phyloP scores from a whole-genome alignment of 306 rosid genomes.

The cucumber (Cucumis sativus) region Cucumber_9930_V3 NC_026657.2:5767501-5768000 shows the following conservation, averaged over 20 bases:
- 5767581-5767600: background rate
- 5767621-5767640: background rate
- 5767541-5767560: background rate
- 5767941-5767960: constrained; percentile 84
- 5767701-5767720: background rate
- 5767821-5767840: constrained; percentile 83
- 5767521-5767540: background rate
- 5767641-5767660: background rate
- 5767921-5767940: constrained; percentile 58
- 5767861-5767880: constrained; percentile 74
- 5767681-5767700: background rate
- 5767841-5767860: constrained; percentile 82
- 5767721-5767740: background rate
- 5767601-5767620: too few species aligned
- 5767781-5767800: constrained; percentile 91
- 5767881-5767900: constrained; percentile 69
- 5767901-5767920: constrained; percentile 63
- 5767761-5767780: constrained; percentile 50
- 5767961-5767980: background rate
- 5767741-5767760: background rate
- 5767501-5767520: background rate
- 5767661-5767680: background rate
- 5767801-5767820: constrained; percentile 66
- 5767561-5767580: background rate
- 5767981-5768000: background rate